phyloP scores from a whole-genome alignment of 441 rosid genomes.

The Bruguiera hainesii region DNA sequence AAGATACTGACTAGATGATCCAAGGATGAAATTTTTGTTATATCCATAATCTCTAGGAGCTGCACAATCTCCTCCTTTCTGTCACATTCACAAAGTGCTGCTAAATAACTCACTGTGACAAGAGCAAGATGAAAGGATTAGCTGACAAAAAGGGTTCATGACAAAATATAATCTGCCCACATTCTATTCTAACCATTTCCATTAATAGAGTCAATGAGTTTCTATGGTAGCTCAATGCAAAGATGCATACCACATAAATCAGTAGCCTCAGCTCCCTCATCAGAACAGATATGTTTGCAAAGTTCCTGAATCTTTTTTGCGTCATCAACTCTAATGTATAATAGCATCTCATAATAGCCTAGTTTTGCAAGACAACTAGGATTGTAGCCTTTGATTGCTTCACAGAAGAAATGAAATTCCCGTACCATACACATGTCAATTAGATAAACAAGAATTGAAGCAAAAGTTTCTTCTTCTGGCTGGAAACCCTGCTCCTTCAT shows the following conservation, averaged over 20 bases:
- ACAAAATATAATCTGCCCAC: neutral
- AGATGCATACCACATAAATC: slow-evolving; percentile 45
- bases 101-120: slow-evolving; percentile 65
- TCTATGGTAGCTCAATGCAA: neutral
- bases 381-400: slow-evolving; percentile 40
- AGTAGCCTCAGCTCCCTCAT: slow-evolving; percentile 31
- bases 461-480: slow-evolving; percentile 56
- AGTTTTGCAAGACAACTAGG: slow-evolving; percentile 41
- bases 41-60: slow-evolving; percentile 56
- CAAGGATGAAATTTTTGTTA: slow-evolving; percentile 53
- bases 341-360: slow-evolving; percentile 85
- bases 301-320: slow-evolving; percentile 57
- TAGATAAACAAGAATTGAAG: slow-evolving; percentile 56
- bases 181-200: neutral
- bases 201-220: neutral
- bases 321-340: slow-evolving; percentile 45
- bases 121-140: slow-evolving; percentile 7
- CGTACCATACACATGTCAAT: slow-evolving; percentile 62
- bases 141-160: neutral
- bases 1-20: slow-evolving; percentile 43
- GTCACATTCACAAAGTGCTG: slow-evolving; percentile 68
- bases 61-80: slow-evolving; percentile 46
- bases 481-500: slow-evolving; percentile 66
- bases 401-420: slow-evolving; percentile 47
- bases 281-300: slow-evolving; percentile 32